phyloP scores from a whole-genome alignment of 441 rosid species.

The Pelargonium australe region DNA sequence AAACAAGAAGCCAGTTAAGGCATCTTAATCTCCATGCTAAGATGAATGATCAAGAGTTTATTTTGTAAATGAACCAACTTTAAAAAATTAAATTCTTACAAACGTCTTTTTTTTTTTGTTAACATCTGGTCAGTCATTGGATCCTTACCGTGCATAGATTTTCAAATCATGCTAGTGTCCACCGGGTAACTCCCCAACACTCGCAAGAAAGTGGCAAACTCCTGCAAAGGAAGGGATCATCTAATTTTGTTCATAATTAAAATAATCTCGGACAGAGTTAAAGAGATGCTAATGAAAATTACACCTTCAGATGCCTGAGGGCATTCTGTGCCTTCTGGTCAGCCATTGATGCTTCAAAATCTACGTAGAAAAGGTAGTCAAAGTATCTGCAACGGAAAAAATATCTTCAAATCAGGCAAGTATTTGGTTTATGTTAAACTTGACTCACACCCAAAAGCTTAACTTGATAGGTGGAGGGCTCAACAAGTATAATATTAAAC shows the following conservation, averaged over 20 bases:
- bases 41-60: no score
- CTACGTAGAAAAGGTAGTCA: slow-evolving; percentile 92
- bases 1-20: no score
- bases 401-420: not conserved
- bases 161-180: slow-evolving; percentile 67
- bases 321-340: slow-evolving; percentile 91
- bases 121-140: not conserved
- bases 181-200: slow-evolving; percentile 95
- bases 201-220: slow-evolving; percentile 85
- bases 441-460: no score
- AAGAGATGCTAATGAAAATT: slow-evolving; percentile 15
- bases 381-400: slow-evolving; percentile 52
- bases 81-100: not conserved
- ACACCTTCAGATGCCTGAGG: slow-evolving; percentile 71
- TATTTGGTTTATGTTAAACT: no score
- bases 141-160: slow-evolving; percentile 21
- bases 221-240: slow-evolving; percentile 40
- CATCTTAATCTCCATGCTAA: no score
- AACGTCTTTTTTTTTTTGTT: not conserved
- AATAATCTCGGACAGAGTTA: not conserved
- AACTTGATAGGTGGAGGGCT: no score
- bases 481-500: not conserved
- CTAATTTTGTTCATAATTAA: slow-evolving; percentile 8
- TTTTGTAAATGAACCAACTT: not conserved
- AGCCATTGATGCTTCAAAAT: slow-evolving; percentile 98